These are phyloP conservation scores for Penicillium sp. DNA, from an alignment of 2,329 filamentous ascomycete species.

Conservation along the genomic window DNA sequence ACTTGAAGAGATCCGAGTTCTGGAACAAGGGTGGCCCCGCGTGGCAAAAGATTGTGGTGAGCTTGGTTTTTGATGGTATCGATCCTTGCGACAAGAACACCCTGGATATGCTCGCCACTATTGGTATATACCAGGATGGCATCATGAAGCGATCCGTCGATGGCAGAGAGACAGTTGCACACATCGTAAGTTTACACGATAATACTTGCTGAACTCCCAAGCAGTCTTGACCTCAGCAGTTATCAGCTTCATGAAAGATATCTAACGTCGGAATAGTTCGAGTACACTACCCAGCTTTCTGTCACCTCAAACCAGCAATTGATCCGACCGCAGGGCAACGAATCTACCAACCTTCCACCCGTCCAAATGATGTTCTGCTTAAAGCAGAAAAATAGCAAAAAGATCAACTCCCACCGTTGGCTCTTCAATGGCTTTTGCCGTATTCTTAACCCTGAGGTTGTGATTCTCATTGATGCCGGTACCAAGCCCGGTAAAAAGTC, in stretches of 20 bases:
- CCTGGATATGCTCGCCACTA: slow-evolving; percentile 85
- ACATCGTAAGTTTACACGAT: slow-evolving; percentile 63
- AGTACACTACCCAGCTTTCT: slow-evolving; percentile 94
- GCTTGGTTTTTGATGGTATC: slow-evolving; percentile 93
- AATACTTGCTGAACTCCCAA: too few relatives aligned
- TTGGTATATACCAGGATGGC: slow-evolving; percentile 95
- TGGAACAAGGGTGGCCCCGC: slow-evolving; percentile 98
- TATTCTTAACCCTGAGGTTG: slow-evolving; percentile 92
- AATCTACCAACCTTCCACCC: slow-evolving; percentile 77
- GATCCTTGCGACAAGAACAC: slow-evolving; percentile 95
- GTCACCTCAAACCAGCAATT: slow-evolving; percentile 93
- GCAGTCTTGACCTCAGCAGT: background rate
- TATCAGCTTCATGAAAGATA: too few relatives aligned
- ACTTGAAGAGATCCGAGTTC: slow-evolving; percentile 96
- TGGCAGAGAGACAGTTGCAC: slow-evolving; percentile 89
- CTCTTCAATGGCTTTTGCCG: slow-evolving; percentile 95
- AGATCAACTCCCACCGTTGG: slow-evolving; percentile 99
- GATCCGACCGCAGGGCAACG: slow-evolving; percentile 81
- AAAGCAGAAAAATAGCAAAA: slow-evolving; percentile 98
- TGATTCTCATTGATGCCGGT: slow-evolving; percentile 90
- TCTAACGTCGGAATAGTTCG: slow-evolving; percentile 55
- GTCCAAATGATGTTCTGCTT: slow-evolving; percentile 99
- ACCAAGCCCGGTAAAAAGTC: slow-evolving; percentile 93
- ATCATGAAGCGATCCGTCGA: slow-evolving; percentile 97
- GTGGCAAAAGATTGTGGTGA: slow-evolving; percentile 98